A percentile compares a stretch with the other conserved stretches of the same genome.
phyloP scores from a whole-genome alignment of 331 rosid species.

The Erythrophleum ivorense region DNA sequence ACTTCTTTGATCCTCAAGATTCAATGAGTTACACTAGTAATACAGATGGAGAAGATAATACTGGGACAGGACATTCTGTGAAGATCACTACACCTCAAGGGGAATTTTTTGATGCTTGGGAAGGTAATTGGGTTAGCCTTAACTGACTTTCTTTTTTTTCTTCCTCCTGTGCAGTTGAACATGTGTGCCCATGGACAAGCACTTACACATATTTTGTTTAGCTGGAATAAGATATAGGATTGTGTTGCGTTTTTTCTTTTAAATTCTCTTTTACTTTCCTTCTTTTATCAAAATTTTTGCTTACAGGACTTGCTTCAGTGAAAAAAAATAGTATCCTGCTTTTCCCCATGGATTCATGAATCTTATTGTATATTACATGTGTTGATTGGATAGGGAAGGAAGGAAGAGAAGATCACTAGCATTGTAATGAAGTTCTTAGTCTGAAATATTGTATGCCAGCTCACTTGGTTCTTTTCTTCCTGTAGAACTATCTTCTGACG shows the following conservation, averaged over 20 bases:
- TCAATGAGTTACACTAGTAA: slow-evolving; percentile 70
- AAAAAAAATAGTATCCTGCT: not conserved
- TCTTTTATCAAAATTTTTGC: not conserved
- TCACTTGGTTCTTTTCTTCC: slow-evolving; percentile 39
- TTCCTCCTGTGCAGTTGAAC: not conserved
- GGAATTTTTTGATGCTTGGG: slow-evolving; percentile 92
- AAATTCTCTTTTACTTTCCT: not conserved
- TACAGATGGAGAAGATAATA: slow-evolving; percentile 83
- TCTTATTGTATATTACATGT: slow-evolving; percentile 13
- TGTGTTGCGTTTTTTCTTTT: not conserved
- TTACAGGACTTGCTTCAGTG: slow-evolving; percentile 5
- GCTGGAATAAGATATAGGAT: not conserved
- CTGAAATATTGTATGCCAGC: slow-evolving; percentile 30
- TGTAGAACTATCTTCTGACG: slow-evolving; percentile 75
- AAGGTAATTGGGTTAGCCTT: slow-evolving; percentile 61
- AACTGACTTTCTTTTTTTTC: not conserved
- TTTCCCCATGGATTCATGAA: slow-evolving; percentile 15
- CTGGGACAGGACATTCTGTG: slow-evolving; percentile 53
- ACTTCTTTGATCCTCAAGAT: slow-evolving; percentile 81
- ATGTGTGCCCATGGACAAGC: slow-evolving; percentile 23
- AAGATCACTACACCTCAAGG: slow-evolving; percentile 51
- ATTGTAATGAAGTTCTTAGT: slow-evolving; percentile 18
- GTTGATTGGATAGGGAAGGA: slow-evolving; percentile 11
- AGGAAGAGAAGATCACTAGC: not conserved
- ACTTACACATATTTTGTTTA: slow-evolving; percentile 11